phyloP scores from a whole-genome alignment of 495 filamentous ascomycete genomes.

The Chaetomium cochliodes region DNA sequence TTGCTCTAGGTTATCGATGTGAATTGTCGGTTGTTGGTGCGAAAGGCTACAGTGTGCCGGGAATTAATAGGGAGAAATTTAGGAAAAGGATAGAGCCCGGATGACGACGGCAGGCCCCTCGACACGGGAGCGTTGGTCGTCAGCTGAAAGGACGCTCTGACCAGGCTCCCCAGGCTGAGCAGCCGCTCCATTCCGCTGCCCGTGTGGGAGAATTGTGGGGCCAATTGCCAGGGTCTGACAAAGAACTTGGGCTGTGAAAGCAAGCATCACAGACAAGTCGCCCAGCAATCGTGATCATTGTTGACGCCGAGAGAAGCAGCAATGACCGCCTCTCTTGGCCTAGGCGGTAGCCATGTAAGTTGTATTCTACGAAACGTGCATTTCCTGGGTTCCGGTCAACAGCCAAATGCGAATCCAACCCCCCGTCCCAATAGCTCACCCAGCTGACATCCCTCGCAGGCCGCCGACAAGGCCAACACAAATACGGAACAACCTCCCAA shows the following conservation, averaged over 20 bases:
- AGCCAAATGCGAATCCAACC: neutral
- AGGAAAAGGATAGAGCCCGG: neutral
- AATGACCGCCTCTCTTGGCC: constrained; percentile 26
- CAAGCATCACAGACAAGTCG: neutral
- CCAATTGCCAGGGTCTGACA: neutral
- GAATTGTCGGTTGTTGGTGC: neutral
- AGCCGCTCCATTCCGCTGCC: neutral
- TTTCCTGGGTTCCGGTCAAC: neutral
- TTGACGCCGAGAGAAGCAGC: constrained; percentile 6
- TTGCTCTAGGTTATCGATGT: neutral
- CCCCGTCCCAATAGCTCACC: neutral
- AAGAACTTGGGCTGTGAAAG: constrained; percentile 2
- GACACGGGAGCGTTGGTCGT: neutral
- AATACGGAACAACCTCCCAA: neutral
- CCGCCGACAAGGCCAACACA: constrained; percentile 1
- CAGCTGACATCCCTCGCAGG: constrained; percentile 10
- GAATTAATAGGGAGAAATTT: neutral
- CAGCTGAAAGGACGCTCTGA: neutral
- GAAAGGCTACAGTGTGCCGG: neutral
- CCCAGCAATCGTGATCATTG: neutral
- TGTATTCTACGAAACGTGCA: too few relatives aligned
- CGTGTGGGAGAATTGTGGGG: neutral
- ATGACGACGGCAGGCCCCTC: constrained; percentile 7
- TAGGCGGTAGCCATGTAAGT: constrained; percentile 28
- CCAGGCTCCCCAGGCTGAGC: neutral